Evolutionary conservation across 2,329 filamentous ascomycete genomes (phyloP), one percentile per base, ranked within the genome.

Genomic region (Ophiostoma himal-ulmi): DNA sequence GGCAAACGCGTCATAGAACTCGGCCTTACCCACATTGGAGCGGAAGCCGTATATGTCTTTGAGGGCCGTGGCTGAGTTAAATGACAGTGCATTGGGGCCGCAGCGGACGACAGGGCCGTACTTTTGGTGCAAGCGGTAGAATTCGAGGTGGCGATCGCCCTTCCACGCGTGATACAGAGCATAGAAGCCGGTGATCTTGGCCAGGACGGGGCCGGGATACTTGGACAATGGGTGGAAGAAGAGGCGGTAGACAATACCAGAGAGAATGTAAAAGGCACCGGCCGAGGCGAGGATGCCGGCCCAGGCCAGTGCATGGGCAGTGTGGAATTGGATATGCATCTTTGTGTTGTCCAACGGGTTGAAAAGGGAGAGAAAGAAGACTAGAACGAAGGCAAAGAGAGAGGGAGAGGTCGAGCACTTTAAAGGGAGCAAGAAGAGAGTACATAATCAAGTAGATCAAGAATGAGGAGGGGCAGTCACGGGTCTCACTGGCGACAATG

Each of bases 21-120:
- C 84, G 57, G 89, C 84, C 80, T 92, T 92, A 78, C 84, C 81
- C 39, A 89, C 86, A 72, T 89, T 89, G 77, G 85, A 79, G 67
- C 82, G 82, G 81, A 88, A 87, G 73, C 88, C 86, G 79, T 90
- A 89, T 72, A 91, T 89, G 22, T 88, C 84, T 77, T 87, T 87
- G 71, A 92, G 81, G 0, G 90, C 89, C 8, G 85, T 84, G 72
- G 85, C 85, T 70, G 88, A 89, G 82, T 95, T 94, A 81, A 96
- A 87, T 0, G 89, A 92, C 60, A 96, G 81, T 72, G 86, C 87
- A 78, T 93, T 92, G 64, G 92, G 92, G 0, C 90, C 91, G 74
- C 90, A 91, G 37, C 92, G 90, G n/a, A 94, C 90, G 68, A 88
- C 78, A n/a, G 83, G 81, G 75, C 87, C 91, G 76, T 96, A 93